Conservation (phyloP, 805 yeast species). For the Starmerella stigmatis region DNA sequence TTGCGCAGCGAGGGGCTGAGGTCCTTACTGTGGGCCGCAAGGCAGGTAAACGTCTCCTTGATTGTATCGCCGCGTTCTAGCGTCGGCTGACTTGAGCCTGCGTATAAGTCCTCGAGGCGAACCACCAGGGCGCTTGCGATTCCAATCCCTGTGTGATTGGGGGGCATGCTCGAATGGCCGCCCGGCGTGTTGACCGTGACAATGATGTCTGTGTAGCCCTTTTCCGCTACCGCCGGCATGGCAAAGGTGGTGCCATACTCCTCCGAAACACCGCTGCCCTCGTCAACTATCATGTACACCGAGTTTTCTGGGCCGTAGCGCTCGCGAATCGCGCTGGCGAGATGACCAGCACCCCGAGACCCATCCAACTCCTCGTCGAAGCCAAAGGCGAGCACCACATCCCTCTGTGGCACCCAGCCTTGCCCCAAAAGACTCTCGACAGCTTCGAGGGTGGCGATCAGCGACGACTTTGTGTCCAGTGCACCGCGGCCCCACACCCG, state of each 20-base stretch:
- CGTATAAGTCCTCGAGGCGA: slow-evolving; percentile 46
- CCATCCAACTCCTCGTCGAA: slow-evolving; percentile 75
- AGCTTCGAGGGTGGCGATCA: slow-evolving; percentile 58
- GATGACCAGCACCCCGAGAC: slow-evolving; percentile 45
- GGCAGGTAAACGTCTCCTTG: slow-evolving; percentile 41
- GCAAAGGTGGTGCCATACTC: slow-evolving; percentile 42
- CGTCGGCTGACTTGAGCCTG: too few species aligned
- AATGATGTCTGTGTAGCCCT: slow-evolving; percentile 45
- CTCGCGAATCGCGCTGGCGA: slow-evolving; percentile 40
- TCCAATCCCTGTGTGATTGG: slow-evolving; percentile 73
- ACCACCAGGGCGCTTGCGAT: slow-evolving; percentile 50
- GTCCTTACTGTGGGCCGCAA: slow-evolving; percentile 42
- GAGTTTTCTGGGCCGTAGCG: slow-evolving; percentile 49
- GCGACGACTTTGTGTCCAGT: slow-evolving; percentile 60
- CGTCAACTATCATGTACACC: slow-evolving; percentile 59
- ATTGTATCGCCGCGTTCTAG: slow-evolving; percentile 38
- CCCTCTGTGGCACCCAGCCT: slow-evolving; percentile 51
- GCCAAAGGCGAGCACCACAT: slow-evolving; percentile 57
- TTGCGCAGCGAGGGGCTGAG: slow-evolving; percentile 25
- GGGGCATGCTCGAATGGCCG: slow-evolving; percentile 76
- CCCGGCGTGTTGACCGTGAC: slow-evolving; percentile 52
- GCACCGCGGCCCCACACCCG: slow-evolving; percentile 69
- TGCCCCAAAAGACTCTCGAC: slow-evolving; percentile 44
- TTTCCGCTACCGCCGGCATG: slow-evolving; percentile 49
- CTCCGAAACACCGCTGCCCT: slow-evolving; percentile 41